Conservation (phyloP, 805 yeast species). For the Sugiyamaella marilandica region DNA sequence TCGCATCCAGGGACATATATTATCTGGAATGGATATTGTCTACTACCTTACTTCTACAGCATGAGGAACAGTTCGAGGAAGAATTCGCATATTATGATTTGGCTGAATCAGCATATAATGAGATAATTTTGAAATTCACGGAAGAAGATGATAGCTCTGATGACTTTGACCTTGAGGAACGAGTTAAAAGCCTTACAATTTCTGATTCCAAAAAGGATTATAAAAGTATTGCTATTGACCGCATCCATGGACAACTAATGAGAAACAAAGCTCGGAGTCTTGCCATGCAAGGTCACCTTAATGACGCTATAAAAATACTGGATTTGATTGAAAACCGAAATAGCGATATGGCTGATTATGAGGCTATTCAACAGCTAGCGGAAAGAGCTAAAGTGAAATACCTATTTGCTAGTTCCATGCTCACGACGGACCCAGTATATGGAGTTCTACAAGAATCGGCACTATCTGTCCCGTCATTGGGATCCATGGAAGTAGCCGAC, state of each 20-base stretch:
- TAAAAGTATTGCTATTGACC: neutral
- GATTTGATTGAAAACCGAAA: constrained; percentile 2
- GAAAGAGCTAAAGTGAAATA: constrained; percentile 17
- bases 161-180: neutral
- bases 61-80: constrained; percentile 13
- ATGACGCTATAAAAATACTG: constrained; percentile 12
- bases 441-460: constrained; percentile 49
- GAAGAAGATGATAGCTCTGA: neutral
- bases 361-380: constrained; percentile 13
- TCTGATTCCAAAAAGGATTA: neutral
- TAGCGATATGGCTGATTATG: neutral
- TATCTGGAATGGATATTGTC: constrained; percentile 16
- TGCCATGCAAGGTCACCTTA: constrained; percentile 13
- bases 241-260: neutral
- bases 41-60: constrained; percentile 13
- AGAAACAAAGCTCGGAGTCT: constrained; percentile 15
- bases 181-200: neutral
- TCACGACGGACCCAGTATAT: constrained; percentile 43
- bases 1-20: constrained; percentile 8
- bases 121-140: neutral
- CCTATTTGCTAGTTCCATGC: constrained; percentile 17
- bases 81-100: constrained; percentile 16
- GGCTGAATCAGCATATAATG: constrained; percentile 12
- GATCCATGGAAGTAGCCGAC: neutral
- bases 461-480: constrained; percentile 40